These are phyloP conservation scores for Azolla pinnata DNA, from an alignment of 75 land plant genomes.

Conservation along the genomic window DNA sequence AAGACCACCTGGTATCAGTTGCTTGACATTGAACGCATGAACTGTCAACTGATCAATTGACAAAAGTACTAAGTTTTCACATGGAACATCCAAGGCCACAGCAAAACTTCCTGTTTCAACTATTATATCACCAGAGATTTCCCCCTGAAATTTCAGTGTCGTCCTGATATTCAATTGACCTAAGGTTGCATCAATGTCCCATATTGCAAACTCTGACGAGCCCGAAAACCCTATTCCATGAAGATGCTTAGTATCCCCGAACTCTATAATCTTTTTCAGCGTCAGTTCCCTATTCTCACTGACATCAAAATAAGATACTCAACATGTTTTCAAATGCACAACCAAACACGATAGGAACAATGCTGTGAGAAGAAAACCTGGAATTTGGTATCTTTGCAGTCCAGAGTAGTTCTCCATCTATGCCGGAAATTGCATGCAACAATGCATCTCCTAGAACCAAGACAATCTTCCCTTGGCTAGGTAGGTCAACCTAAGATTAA, in stretches of 20 bases:
- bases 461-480: conserved; percentile 2
- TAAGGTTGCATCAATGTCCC: conserved; percentile 43
- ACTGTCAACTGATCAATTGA: conserved; percentile 25
- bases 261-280: conserved; percentile 35
- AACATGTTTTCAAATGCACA: neutral
- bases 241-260: conserved; percentile 30
- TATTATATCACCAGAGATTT: conserved; percentile 35
- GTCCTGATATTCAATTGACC: conserved; percentile 48
- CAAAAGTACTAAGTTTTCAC: conserved; percentile 34
- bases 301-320: neutral
- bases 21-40: conserved; percentile 30
- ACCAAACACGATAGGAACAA: neutral
- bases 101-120: conserved; percentile 31
- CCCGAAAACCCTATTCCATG: conserved; percentile 60
- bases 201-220: conserved; percentile 33
- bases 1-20: conserved; percentile 33
- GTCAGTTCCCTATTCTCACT: conserved; percentile 26
- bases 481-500: too few species aligned
- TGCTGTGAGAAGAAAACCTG: too few species aligned
- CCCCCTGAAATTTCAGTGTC: conserved; percentile 24
- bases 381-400: neutral
- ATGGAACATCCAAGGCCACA: conserved; percentile 46
- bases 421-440: conserved; percentile 71
- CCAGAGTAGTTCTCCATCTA: conserved; percentile 81
- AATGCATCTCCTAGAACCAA: neutral